Base-by-base conservation (phyloP, 2,329 filamentous ascomycete species). In the Lomentospora prolificans region DNA sequence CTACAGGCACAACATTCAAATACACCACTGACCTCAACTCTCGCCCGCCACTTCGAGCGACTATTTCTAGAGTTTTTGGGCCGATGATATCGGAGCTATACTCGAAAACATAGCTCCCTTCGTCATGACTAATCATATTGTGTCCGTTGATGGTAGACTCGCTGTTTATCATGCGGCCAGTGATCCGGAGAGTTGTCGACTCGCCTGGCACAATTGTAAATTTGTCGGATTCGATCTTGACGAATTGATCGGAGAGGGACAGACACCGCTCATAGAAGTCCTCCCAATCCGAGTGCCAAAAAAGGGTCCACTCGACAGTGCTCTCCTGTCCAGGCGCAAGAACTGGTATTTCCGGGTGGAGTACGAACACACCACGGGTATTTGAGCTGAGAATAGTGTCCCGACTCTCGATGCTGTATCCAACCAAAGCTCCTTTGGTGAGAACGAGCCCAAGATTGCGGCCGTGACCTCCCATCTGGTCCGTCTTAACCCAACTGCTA, bases 341-440 rank as follows among this genome's bases (percentile, higher is more conserved):
- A 5, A 50, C 8, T 2, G 57, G 54, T 22, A 59, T 31, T 2
- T 51, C 19, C 6, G 58, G 57, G 27, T 59, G 58, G 5, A 59
- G 51, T 9, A 59, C 51, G 24, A 59, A 59, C 3, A 58, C 57
- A 4, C 58, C 57, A 1, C 58, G 57, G 14, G 58, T 59, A 12
- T 59, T 59, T 3, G 57, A 59, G 25, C 56, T 51, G 4, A 51
- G 44, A 12, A 58, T 44, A 10, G 53, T 55, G 24, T 59, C 57
- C 12, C 58, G 57, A 27, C 54, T 51, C 46, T 59, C 57, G 17
- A 59, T 58, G 41, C 58, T 59, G 57, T 59, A 59, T 6, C 58
- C 57, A 10, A 36, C 36, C n/a, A 59, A 10, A 3, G 58, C 48
- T 3, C 57, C 57, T 6, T 51, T 52, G 10, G 57, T 57, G 8